Percentiles rank a stretch among this genome's conserved stretches.
phyloP scores from a whole-genome alignment of 108 stramenopile genomes.

The Cyclostephanos tholiformis region DNA sequence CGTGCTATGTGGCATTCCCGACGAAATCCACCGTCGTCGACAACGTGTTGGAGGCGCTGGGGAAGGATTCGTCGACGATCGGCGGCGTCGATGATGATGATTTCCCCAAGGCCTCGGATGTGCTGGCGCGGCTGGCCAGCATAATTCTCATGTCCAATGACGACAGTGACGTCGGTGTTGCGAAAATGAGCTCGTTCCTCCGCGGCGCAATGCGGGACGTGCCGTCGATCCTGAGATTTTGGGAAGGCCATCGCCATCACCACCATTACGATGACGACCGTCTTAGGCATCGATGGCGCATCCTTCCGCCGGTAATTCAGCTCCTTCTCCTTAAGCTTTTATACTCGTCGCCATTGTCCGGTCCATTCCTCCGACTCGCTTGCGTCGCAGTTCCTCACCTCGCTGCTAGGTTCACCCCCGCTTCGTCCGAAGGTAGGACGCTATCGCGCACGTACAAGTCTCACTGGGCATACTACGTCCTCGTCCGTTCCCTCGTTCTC shows the following conservation, averaged over 20 bases:
- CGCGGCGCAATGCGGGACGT: constrained; percentile 4
- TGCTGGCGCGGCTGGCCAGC: constrained; percentile 31
- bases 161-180: neutral
- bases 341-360: constrained; percentile 46
- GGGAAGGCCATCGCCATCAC: constrained; percentile 14
- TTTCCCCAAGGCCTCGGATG: constrained; percentile 29
- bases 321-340: constrained; percentile 56
- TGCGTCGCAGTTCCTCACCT: constrained; percentile 43
- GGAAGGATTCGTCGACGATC: neutral
- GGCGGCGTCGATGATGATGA: neutral
- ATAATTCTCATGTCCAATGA: constrained; percentile 20
- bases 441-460: constrained; percentile 51
- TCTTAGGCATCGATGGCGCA: neutral
- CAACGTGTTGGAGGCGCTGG: constrained; percentile 25
- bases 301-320: constrained; percentile 43
- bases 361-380: constrained; percentile 44
- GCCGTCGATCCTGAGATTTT: constrained; percentile 47
- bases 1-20: constrained; percentile 48
- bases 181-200: constrained; percentile 27
- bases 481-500: constrained; percentile 52
- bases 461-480: constrained; percentile 60
- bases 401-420: constrained; percentile 19
- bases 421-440: constrained; percentile 30
- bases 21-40: constrained; percentile 4
- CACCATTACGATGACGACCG: neutral